A percentile compares a stretch with the other conserved stretches of the same genome.
phyloP scores from a whole-genome alignment of 139 green algal species.

The Auxenochlorella pyrenoidosa region DNA sequence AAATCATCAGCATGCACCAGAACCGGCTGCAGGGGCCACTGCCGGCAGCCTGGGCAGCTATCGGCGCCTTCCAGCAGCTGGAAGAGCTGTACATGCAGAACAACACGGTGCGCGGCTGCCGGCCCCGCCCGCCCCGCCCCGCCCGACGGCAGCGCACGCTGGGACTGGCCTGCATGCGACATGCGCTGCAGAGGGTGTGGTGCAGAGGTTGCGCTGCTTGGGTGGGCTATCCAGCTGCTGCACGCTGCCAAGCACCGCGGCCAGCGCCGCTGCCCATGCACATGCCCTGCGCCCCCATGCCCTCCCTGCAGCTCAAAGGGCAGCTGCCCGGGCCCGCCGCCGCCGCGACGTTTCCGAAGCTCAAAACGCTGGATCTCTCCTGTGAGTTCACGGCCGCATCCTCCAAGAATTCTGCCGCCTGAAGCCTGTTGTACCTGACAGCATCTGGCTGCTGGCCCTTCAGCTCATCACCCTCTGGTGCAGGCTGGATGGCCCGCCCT shows the following conservation, averaged over 20 bases:
- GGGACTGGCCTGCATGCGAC: too few relatives aligned
- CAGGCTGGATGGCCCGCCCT: not conserved
- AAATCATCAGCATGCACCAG: not conserved
- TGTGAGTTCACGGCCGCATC: not conserved
- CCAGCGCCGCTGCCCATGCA: not conserved
- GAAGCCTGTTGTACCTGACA: not conserved
- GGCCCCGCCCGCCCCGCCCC: not conserved
- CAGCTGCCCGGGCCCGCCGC: not conserved
- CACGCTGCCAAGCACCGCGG: not conserved
- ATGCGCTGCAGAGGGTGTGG: not conserved
- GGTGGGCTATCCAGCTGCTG: too few relatives aligned
- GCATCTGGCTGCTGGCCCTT: not conserved
- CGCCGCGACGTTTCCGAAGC: not conserved
- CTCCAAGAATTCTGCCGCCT: not conserved
- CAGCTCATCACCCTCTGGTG: not conserved
- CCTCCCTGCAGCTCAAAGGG: not conserved
- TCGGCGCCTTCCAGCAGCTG: not conserved
- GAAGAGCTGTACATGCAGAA: conserved; percentile 28
- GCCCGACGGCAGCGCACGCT: too few relatives aligned
- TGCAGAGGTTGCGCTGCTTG: not conserved
- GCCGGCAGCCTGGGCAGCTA: not conserved
- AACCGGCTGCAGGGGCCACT: not conserved
- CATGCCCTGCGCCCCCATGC: not conserved
- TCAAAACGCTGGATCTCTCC: conserved; percentile 1
- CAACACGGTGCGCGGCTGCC: conserved; percentile 13